These are phyloP conservation scores for Silene vulgaris DNA, from an alignment of 179 eudicot genomes.

Conservation along the genomic window DNA sequence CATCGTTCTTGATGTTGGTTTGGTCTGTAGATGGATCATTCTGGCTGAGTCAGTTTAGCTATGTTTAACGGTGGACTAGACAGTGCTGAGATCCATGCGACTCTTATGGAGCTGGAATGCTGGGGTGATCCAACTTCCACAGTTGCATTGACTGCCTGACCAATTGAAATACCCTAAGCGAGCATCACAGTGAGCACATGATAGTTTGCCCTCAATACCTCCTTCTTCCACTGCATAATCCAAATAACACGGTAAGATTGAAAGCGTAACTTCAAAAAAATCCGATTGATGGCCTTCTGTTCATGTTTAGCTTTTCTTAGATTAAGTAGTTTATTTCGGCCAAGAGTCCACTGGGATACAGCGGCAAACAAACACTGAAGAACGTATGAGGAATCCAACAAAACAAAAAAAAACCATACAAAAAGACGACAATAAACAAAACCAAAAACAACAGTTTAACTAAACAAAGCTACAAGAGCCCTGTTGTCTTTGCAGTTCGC, in stretches of 20 bases:
- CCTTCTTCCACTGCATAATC: slow-evolving; percentile 72
- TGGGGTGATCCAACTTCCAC: slow-evolving; percentile 97
- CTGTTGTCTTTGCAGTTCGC: no score
- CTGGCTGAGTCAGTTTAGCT: not conserved
- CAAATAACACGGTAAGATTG: slow-evolving; percentile 2
- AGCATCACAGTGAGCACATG: slow-evolving; percentile 74
- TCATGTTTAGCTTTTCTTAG: no score
- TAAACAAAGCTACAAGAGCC: no score
- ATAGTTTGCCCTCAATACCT: slow-evolving; percentile 78
- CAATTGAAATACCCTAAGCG: slow-evolving; percentile 94
- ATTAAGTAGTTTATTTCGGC: no score
- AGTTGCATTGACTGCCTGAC: slow-evolving; percentile 94
- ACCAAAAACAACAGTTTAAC: no score
- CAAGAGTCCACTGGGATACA: no score
- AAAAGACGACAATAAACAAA: no score
- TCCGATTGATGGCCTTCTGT: not conserved
- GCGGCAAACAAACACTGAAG: no score
- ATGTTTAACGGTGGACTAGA: slow-evolving; percentile 24
- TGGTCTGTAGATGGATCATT: not conserved
- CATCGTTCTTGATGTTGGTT: not conserved
- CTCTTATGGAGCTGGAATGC: slow-evolving; percentile 93
- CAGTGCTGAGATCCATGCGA: slow-evolving; percentile 65
- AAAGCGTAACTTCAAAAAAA: not conserved
- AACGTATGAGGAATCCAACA: no score
- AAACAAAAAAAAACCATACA: no score